A percentile compares a stretch with the other conserved stretches of the same genome.
Conservation (phyloP, 2,329 filamentous ascomycete genomes). For the Aspergillus phoenicis region DNA sequence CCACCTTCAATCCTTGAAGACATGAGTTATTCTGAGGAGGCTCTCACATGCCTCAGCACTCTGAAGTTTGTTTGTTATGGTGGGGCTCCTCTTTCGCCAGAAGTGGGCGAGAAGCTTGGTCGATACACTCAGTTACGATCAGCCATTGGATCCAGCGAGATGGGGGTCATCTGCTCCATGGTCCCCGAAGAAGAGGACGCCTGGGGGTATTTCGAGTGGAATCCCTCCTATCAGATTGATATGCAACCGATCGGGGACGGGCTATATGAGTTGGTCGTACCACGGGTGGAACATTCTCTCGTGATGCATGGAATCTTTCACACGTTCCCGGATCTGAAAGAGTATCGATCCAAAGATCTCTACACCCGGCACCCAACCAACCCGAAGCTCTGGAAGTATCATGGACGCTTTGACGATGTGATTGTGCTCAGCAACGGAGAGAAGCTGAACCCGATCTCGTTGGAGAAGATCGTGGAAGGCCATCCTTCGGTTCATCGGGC, state of each 20-base stretch:
- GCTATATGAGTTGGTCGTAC: constrained; percentile 8
- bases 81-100: constrained; percentile 14
- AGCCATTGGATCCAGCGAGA: constrained; percentile 1
- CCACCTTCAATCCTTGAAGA: constrained; percentile 32
- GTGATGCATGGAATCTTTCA: constrained; percentile 11
- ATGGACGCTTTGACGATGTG: constrained; percentile 41
- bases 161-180: constrained; percentile 4
- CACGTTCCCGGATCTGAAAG: constrained; percentile 28
- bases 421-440: constrained; percentile 49
- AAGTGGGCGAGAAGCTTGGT: constrained; percentile 12
- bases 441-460: constrained; percentile 48
- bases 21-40: constrained; percentile 24
- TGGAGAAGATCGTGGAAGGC: constrained; percentile 40
- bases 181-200: not conserved
- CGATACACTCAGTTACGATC: constrained; percentile 3
- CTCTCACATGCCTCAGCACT: constrained; percentile 11
- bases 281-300: constrained; percentile 1
- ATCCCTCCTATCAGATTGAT: not conserved
- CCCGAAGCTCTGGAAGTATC: constrained; percentile 14
- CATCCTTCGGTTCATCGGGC: constrained; percentile 36
- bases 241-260: constrained; percentile 7
- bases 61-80: constrained; percentile 18
- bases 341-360: constrained; percentile 13
- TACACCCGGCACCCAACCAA: constrained; percentile 12
- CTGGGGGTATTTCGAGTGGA: constrained; percentile 8